phyloP scores from a whole-genome alignment of 345 rosid species.

The Lumnitzera littorea region DNA sequence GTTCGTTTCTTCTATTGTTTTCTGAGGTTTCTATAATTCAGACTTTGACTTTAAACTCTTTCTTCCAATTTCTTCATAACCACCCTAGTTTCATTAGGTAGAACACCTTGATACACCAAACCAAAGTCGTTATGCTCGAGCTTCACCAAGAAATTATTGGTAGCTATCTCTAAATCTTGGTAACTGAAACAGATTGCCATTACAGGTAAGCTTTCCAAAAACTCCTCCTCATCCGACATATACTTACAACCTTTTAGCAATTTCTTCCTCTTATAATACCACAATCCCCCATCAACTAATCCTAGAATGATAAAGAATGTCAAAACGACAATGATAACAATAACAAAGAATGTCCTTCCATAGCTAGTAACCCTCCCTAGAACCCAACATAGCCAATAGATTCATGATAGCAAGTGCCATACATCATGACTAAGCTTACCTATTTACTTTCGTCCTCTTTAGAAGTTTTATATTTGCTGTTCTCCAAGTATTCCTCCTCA shows the following conservation, averaged over 20 bases:
- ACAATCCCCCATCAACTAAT: constrained; percentile 36
- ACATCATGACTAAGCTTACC: background rate
- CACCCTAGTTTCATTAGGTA: constrained; percentile 63
- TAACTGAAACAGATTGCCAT: constrained; percentile 75
- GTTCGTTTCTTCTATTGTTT: constrained; percentile 18
- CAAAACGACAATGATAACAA: constrained; percentile 41
- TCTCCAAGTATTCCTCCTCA: constrained; percentile 74
- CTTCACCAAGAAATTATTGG: constrained; percentile 67
- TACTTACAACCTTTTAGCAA: constrained; percentile 30
- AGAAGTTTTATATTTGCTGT: constrained; percentile 6
- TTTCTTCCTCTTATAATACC: constrained; percentile 31
- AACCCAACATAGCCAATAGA: background rate
- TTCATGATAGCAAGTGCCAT: background rate
- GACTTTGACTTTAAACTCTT: constrained; percentile 92
- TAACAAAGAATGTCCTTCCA: background rate
- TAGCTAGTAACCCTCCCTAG: background rate
- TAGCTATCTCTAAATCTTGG: constrained; percentile 68
- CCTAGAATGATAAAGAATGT: constrained; percentile 43
- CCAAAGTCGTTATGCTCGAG: constrained; percentile 97
- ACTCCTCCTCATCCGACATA: constrained; percentile 70
- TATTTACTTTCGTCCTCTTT: constrained; percentile 2
- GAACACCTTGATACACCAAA: constrained; percentile 68
- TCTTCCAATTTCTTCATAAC: constrained; percentile 97
- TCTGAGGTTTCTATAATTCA: constrained; percentile 52
- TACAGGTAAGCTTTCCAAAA: constrained; percentile 53